Percentiles rank a stretch among this genome's conserved stretches.
Conservation (phyloP, 192 early-diverging fungal genomes). For the Gryganskiella cystojenkinii region DNA sequence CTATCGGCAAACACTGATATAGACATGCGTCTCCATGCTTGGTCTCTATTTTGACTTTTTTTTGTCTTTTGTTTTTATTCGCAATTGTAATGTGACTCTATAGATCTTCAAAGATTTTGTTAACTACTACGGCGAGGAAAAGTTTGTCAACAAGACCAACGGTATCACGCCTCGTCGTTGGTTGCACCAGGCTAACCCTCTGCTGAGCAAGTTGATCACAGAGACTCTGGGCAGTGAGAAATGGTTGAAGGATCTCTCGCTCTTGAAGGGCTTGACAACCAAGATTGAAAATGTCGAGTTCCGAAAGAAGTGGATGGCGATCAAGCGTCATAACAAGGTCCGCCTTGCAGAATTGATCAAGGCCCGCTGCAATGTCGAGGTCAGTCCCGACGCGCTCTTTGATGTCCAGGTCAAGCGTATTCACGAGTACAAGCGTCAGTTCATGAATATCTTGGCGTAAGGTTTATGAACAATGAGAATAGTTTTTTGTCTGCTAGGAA, state of each 20-base stretch:
- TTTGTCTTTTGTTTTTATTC: conserved; percentile 8
- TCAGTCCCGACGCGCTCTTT: conserved; percentile 91
- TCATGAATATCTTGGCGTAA: conserved; percentile 94
- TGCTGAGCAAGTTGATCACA: conserved; percentile 84
- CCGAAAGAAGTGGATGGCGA: conserved; percentile 86
- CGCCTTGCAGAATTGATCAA: conserved; percentile 90
- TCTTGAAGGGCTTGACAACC: conserved; percentile 72
- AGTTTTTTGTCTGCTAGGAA: not conserved
- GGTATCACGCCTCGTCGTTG: conserved; percentile 97
- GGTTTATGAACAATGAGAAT: not conserved
- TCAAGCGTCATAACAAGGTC: conserved; percentile 93
- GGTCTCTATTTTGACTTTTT: not conserved
- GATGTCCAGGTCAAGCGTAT: conserved; percentile 99
- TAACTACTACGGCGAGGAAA: conserved; percentile 82
- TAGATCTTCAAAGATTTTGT: conserved; percentile 94
- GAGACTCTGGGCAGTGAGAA: conserved; percentile 76
- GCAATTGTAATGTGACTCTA: too few species aligned
- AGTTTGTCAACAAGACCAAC: conserved; percentile 98
- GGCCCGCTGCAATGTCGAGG: conserved; percentile 71
- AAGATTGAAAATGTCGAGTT: conserved; percentile 75
- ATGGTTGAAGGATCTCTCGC: conserved; percentile 83
- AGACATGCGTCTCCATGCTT: not conserved
- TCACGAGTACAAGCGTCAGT: conserved; percentile 99
- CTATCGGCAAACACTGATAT: not conserved
- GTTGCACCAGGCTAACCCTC: conserved; percentile 97